Evolutionary conservation across 208 protist genomes (phyloP).

Genomic region (Lotmaria passim): DNA sequence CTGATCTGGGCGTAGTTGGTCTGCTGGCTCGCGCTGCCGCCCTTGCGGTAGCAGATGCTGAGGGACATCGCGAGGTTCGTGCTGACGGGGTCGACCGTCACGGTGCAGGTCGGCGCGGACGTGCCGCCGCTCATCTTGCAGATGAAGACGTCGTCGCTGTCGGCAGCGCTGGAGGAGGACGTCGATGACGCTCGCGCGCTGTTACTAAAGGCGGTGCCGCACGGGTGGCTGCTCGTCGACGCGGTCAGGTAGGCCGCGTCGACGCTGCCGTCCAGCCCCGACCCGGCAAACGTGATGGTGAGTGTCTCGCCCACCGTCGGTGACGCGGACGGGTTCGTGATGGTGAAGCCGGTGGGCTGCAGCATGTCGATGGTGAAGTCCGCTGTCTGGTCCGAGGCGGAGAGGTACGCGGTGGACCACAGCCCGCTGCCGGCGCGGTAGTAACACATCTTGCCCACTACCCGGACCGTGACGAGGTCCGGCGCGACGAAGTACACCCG

Average conservation of each 20-base stretch:
- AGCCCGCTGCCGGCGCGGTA: constrained; percentile 36
- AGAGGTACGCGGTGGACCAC: constrained; percentile 69
- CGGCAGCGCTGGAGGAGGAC: neutral
- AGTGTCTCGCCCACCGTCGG: constrained; percentile 62
- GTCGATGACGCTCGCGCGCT: neutral
- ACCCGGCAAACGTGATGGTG: constrained; percentile 65
- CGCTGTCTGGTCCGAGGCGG: constrained; percentile 23
- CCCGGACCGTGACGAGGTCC: constrained; percentile 48
- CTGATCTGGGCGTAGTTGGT: constrained; percentile 68
- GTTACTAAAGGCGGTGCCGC: neutral
- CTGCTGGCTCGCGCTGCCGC: constrained; percentile 18
- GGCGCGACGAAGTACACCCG: constrained; percentile 70
- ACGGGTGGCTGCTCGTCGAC: constrained; percentile 38
- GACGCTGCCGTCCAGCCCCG: constrained; percentile 45
- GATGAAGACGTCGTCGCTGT: constrained; percentile 32
- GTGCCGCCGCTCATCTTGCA: constrained; percentile 49
- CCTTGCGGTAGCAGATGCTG: constrained; percentile 80
- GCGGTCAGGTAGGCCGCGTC: constrained; percentile 77
- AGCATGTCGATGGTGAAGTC: constrained; percentile 86
- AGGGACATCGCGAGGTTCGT: constrained; percentile 56
- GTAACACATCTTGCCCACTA: constrained; percentile 85
- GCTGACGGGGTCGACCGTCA: constrained; percentile 57
- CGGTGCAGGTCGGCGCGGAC: constrained; percentile 53
- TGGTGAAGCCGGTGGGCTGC: constrained; percentile 76
- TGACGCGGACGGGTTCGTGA: constrained; percentile 30